Conservation (phyloP, 208 protist genomes). For the Trypanosoma brucei region DNA sequence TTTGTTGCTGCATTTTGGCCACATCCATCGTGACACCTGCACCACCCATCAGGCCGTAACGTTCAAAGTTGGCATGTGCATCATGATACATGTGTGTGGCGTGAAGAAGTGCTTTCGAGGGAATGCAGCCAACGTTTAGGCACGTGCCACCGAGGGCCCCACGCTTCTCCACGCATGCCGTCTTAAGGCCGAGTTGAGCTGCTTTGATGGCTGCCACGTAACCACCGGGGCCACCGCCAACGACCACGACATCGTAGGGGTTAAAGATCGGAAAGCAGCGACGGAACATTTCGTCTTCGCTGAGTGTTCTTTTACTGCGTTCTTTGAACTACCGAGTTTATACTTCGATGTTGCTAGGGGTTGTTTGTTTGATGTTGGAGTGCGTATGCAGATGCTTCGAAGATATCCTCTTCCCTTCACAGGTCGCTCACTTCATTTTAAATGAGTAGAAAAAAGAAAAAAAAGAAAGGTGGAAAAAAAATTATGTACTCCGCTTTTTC, state of each 20-base stretch:
- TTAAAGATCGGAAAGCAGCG: constrained; percentile 35
- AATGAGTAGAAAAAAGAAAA: no score
- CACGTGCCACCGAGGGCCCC: constrained; percentile 97
- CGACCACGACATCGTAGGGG: constrained; percentile 96
- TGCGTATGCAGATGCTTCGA: background rate
- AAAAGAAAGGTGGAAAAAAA: no score
- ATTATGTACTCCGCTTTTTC: no score
- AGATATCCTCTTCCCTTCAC: no score
- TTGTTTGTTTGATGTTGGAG: background rate
- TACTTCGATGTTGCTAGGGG: no score
- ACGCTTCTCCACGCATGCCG: constrained; percentile 98
- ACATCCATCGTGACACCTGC: constrained; percentile 92
- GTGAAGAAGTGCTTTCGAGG: constrained; percentile 99
- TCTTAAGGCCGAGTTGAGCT: constrained; percentile 98
- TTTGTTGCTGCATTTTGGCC: constrained; percentile 93
- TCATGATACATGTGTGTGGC: constrained; percentile 97
- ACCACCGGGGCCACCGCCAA: constrained; percentile 99
- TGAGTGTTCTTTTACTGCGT: constrained; percentile 11
- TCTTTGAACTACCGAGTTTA: background rate
- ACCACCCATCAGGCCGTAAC: constrained; percentile 87
- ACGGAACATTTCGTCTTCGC: constrained; percentile 60
- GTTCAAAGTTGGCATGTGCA: constrained; percentile 91
- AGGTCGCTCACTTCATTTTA: no score
- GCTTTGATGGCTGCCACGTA: constrained; percentile 99
- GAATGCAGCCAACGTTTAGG: constrained; percentile 99